A percentile compares a stretch with the other conserved stretches of the same genome.
These are phyloP conservation scores for Xylariaceae sp. DNA, from an alignment of 2,329 filamentous ascomycete genomes.

Conservation along the genomic window DNA sequence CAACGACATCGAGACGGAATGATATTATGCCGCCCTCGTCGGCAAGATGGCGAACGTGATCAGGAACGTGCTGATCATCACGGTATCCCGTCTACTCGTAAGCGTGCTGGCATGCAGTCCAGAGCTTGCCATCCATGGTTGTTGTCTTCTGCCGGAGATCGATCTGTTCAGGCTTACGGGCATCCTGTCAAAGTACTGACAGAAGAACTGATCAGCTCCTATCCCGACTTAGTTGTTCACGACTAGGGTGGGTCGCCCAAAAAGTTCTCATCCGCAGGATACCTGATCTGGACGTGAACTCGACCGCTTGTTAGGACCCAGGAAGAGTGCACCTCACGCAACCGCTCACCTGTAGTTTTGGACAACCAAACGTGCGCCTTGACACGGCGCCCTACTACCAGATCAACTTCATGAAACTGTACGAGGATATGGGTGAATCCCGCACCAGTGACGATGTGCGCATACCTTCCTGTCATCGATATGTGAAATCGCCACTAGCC, in stretches of 20 bases:
- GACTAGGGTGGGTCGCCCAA: conserved; percentile 5
- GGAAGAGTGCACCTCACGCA: no score
- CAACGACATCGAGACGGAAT: conserved; percentile 21
- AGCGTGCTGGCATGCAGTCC: conserved; percentile 15
- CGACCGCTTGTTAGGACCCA: no score
- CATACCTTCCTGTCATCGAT: no score
- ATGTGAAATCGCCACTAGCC: no score
- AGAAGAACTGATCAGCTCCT: conserved; percentile 23
- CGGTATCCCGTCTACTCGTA: conserved; percentile 27
- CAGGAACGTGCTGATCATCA: conserved; percentile 14
- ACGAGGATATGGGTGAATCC: no score
- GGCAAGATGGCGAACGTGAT: conserved; percentile 14
- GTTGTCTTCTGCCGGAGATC: conserved; percentile 12
- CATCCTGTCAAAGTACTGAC: conserved; percentile 13
- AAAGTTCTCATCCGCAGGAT: no score
- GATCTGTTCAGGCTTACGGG: conserved; percentile 25
- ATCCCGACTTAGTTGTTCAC: conserved; percentile 25
- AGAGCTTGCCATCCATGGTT: conserved; percentile 18
- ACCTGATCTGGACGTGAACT: no score
- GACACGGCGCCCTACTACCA: no score
- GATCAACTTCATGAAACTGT: no score
- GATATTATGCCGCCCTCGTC: conserved; percentile 24
- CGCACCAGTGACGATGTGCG: no score
- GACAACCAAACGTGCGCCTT: no score
- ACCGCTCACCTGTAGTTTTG: no score